Conservation (phyloP, 2,329 filamentous ascomycete species). For the Ascochyta koolunga region DNA sequence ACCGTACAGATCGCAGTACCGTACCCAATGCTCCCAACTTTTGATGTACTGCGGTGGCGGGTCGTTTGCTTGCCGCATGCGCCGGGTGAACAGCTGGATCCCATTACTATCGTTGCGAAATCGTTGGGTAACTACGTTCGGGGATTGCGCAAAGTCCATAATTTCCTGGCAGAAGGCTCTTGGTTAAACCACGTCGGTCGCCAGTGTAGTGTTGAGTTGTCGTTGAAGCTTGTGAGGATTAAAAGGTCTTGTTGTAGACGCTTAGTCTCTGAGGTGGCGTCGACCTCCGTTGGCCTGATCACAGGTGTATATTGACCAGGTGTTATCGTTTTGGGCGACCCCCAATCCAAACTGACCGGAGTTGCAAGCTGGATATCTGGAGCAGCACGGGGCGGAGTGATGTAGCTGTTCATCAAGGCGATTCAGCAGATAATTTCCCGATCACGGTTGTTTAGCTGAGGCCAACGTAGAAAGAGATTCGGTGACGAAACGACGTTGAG, state of each 20-base stretch:
- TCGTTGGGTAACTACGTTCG: slow-evolving; percentile 35
- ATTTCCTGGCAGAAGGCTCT: not conserved
- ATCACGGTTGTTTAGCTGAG: too few species aligned
- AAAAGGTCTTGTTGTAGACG: slow-evolving; percentile 37
- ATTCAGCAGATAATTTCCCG: not conserved
- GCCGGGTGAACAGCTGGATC: slow-evolving; percentile 26
- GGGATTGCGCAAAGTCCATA: slow-evolving; percentile 42
- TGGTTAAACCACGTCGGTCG: slow-evolving; percentile 36
- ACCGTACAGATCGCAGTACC: slow-evolving; percentile 29
- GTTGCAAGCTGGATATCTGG: not conserved
- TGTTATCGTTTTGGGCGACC: not conserved
- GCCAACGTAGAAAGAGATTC: not conserved
- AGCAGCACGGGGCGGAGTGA: not conserved
- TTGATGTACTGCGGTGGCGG: slow-evolving; percentile 26
- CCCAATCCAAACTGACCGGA: not conserved
- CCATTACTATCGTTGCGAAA: slow-evolving; percentile 11
- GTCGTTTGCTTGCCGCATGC: slow-evolving; percentile 26
- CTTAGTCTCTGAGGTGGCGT: slow-evolving; percentile 17
- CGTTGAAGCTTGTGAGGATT: slow-evolving; percentile 32
- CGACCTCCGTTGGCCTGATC: slow-evolving; percentile 24
- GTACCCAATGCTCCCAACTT: slow-evolving; percentile 29
- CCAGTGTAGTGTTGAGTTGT: slow-evolving; percentile 38
- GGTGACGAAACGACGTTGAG: not conserved
- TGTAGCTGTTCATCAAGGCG: not conserved
- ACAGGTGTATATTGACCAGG: not conserved